Base-by-base conservation (phyloP, 768 basidiomycete species). In the Pilatotrama ljubarskyi region DNA sequence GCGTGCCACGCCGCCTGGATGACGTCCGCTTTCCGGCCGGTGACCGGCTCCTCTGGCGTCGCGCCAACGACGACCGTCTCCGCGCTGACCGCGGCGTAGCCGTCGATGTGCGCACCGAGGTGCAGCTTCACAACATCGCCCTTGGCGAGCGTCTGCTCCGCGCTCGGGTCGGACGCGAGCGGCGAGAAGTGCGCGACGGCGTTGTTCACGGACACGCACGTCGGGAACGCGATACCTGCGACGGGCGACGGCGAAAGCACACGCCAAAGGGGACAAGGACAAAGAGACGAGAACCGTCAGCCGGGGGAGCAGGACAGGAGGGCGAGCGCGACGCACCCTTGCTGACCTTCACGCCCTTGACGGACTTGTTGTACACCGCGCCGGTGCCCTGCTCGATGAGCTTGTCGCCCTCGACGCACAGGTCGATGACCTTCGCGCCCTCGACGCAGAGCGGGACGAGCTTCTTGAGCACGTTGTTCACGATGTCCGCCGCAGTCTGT, bases 81-180 rank as follows among this genome's bases (percentile, higher is more conserved):
- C 35, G 93, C 97, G 70, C 85, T 86, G 73, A 97, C 87, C 54
- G 93, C 86, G 18, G 95, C 95, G 75, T 91, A 98, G 57, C 97
- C 97, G 73, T 98, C 96, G 75, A 99, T 94, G 71, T 99, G 97
- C 18, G 95, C 95, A 46, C 97, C 97, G 61, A 98, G 81, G 74
- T 95, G 93, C 64, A 99, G 77, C 78, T 98, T 98, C 66, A 98
- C 96, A 58, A 99, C 86, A 73, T 99, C 97, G 61, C 86, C 86
- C 64, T 93, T 90, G 25, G 83, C 84, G 64, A 95, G 82, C 51
- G 74, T 82, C 73, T 87, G 85, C 7, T 78, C 76, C 25, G 90
- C 84, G 63, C 84, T 82, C 15, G 87, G 75, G 76, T 94, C 91
- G 37, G 91, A 92, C 81, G 87, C 87, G 55, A 98, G 85, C n/a